A percentile compares a stretch with the other conserved stretches of the same genome.
These are phyloP conservation scores for Bjerkandera adusta DNA, from an alignment of 1,284 basidiomycete genomes.

Conservation along the genomic window DNA sequence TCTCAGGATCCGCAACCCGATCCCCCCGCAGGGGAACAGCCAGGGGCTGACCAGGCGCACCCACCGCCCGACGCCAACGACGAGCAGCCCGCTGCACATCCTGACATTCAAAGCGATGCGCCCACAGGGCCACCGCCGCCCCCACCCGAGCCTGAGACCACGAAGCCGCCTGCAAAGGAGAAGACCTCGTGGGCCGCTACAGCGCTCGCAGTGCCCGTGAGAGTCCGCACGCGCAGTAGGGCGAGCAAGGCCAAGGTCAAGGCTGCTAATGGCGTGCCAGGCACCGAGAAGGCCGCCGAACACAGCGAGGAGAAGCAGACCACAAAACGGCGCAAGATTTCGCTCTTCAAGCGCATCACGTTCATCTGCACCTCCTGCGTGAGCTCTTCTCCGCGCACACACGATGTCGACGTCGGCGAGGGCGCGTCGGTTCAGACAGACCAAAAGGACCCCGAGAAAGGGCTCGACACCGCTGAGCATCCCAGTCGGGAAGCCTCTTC, in stretches of 20 bases:
- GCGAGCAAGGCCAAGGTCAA: conserved; percentile 32
- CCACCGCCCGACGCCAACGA: neutral
- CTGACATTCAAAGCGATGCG: conserved; percentile 10
- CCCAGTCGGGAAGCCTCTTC: conserved; percentile 24
- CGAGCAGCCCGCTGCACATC: conserved; percentile 4
- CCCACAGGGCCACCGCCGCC: conserved; percentile 6
- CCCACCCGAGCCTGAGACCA: conserved; percentile 1
- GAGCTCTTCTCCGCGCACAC: conserved; percentile 36
- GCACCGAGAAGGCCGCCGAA: conserved; percentile 25
- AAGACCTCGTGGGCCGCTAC: conserved; percentile 19
- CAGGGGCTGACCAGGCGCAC: too few relatives aligned
- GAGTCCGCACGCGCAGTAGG: conserved; percentile 24
- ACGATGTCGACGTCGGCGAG: conserved; percentile 33
- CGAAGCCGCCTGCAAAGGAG: conserved; percentile 17
- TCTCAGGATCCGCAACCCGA: neutral
- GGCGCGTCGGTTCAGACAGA: conserved; percentile 23
- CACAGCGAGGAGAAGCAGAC: conserved; percentile 20
- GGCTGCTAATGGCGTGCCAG: conserved; percentile 30
- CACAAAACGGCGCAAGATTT: conserved; percentile 36
- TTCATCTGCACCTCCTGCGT: conserved; percentile 48
- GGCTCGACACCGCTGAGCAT: conserved; percentile 18
- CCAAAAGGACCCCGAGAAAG: conserved; percentile 28
- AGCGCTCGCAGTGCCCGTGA: conserved; percentile 19
- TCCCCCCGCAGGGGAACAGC: neutral
- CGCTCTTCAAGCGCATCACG: conserved; percentile 43